Conservation (phyloP, 2,329 filamentous ascomycete genomes). For the Phaeosphaeria sp. region DNA sequence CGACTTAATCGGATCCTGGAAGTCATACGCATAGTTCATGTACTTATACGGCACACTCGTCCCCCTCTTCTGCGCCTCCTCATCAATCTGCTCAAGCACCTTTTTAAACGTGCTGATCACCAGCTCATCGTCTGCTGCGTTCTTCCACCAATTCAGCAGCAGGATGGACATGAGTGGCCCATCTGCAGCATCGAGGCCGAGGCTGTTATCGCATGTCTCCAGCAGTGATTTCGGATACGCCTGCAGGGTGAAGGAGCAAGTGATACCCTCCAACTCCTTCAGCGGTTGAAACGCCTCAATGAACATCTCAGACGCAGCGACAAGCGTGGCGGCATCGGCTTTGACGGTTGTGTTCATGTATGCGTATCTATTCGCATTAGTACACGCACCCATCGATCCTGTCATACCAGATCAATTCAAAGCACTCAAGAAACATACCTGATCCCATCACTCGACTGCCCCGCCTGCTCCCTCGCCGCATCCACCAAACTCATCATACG, state of each 20-base stretch:
- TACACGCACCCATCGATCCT: too few relatives aligned
- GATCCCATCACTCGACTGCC: constrained; percentile 4
- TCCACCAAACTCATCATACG: constrained; percentile 15
- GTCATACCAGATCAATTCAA: not conserved
- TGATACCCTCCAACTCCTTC: constrained; percentile 12
- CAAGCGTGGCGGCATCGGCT: constrained; percentile 12
- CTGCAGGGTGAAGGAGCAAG: constrained; percentile 20
- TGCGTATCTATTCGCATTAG: too few relatives aligned
- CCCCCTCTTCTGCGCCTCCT: constrained; percentile 3
- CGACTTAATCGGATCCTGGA: constrained; percentile 49
- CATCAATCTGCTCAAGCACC: constrained; percentile 15
- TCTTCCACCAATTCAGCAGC: constrained; percentile 20
- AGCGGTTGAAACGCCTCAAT: constrained; percentile 13
- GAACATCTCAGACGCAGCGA: constrained; percentile 15
- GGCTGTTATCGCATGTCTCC: constrained; percentile 14
- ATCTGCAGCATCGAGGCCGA: constrained; percentile 16
- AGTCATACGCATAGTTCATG: constrained; percentile 40
- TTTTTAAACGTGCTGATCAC: constrained; percentile 11
- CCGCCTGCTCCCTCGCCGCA: constrained; percentile 13
- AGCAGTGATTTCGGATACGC: constrained; percentile 18
- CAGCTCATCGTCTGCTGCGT: constrained; percentile 17
- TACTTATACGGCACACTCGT: constrained; percentile 52
- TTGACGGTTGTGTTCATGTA: constrained; percentile 19
- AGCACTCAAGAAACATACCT: not conserved
- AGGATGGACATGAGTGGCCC: constrained; percentile 26